A percentile compares a stretch with the other conserved stretches of the same genome.
Conservation (phyloP, 2,329 filamentous ascomycete genomes). For the Fusarium virguliforme region DNA sequence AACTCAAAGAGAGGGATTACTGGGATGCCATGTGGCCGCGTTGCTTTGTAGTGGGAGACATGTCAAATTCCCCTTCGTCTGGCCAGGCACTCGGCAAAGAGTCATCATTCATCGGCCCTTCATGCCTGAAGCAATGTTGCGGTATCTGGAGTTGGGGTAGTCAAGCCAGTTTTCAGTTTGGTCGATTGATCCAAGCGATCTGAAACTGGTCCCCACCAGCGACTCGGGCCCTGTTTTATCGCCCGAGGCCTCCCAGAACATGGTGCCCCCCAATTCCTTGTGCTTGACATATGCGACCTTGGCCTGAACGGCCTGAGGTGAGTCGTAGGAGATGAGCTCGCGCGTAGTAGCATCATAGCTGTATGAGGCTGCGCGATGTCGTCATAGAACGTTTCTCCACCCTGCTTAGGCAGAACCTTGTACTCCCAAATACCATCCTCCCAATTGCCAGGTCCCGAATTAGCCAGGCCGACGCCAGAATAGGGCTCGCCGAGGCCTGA, state of each 20-base stretch:
- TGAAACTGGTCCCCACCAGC: slow-evolving; percentile 3
- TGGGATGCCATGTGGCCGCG: too few relatives aligned
- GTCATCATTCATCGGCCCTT: neutral
- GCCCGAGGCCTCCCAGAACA: slow-evolving; percentile 16
- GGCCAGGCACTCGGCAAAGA: too few relatives aligned
- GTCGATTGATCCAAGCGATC: slow-evolving; percentile 4
- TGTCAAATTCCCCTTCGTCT: too few relatives aligned
- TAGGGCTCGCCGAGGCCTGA: neutral
- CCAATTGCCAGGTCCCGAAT: slow-evolving; percentile 1
- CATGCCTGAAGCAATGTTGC: slow-evolving; percentile 1
- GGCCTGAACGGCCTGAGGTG: neutral
- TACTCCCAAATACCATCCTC: slow-evolving; percentile 8
- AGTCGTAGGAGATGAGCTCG: slow-evolving; percentile 4
- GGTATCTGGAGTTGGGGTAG: slow-evolving; percentile 2
- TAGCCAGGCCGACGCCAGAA: neutral
- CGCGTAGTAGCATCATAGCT: slow-evolving; percentile 5
- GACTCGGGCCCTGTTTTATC: neutral
- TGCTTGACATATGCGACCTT: slow-evolving; percentile 10
- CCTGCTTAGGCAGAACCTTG: slow-evolving; percentile 5
- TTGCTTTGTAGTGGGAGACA: too few relatives aligned
- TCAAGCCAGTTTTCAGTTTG: slow-evolving; percentile 8
- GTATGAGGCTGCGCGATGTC: slow-evolving; percentile 6
- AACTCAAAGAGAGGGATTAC: too few relatives aligned
- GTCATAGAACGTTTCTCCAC: neutral
- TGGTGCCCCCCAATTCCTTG: neutral